Base-by-base conservation (phyloP, 768 basidiomycete species). In the Xerocomellus amylosporus region DNA sequence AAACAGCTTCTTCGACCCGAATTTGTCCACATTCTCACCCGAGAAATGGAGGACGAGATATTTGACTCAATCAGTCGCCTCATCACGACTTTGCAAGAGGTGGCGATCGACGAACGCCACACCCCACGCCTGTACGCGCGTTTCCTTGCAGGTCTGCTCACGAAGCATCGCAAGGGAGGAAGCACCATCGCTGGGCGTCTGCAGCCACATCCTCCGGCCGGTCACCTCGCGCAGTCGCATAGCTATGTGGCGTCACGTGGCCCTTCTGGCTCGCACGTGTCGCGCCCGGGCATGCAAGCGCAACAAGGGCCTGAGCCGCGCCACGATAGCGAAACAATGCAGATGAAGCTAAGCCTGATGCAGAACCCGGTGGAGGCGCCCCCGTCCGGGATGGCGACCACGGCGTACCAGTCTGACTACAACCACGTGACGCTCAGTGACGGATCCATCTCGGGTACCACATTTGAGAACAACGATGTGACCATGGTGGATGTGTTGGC, bases 51-150 rank as follows among this genome's bases (percentile, higher is more conserved):
- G 59, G 80, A 75, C 34, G 81, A 87, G 60, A 86, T 90, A 52
- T 86, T 87, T 58, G 82, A 86, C 54, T 74, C 84, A 58, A 89
- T 92, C 51, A 78, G 84, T 37, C 79, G 81, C 10, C 76, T 92
- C 20, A 90, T 92, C 59, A 82, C 86, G 56, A 86, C 82, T 0
- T 71, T 91, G 50, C 79, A 84, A 13, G 85, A 85, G 53, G 82
- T 90, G 46, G 86, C 89, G 15, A 88, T 91, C 46, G 90, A 92
- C 61, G 87, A 88, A 60, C 80, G 86, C 14, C 90, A 92, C 64
- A 89, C 88, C 0, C 90, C 88, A 2, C 86, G 83, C 59, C 74
- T 91, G 33, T 90, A 91, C 61, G 87, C 90, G 13, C 82, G 88
- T 14, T 92, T 92, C 76, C 78, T 92, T 8, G 82, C 85, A 0